Evolutionary conservation across 306 rosid species (phyloP).

Genomic region (Benincasa hispida): DNA sequence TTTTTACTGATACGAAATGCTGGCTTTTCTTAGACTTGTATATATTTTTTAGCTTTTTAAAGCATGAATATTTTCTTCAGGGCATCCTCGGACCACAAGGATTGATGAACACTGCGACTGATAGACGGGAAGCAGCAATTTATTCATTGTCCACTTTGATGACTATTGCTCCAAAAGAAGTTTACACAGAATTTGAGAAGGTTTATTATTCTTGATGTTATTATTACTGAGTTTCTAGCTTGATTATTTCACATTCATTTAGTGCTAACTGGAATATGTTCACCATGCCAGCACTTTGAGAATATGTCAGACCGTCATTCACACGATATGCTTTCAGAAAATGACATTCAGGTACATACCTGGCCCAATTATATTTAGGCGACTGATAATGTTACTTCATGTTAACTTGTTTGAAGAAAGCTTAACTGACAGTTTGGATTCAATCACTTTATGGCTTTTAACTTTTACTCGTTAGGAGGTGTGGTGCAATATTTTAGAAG

Average conservation of each 20-base stretch:
- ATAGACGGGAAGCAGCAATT: constrained; percentile 63
- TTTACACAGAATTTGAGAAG: constrained; percentile 69
- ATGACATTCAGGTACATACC: constrained; percentile 63
- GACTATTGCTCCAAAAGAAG: constrained; percentile 71
- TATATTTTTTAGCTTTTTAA: neutral
- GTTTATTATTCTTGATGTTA: constrained; percentile 21
- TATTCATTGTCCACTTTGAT: constrained; percentile 60
- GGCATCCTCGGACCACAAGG: constrained; percentile 57
- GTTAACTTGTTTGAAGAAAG: neutral
- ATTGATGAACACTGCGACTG: constrained; percentile 45
- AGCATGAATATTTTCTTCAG: constrained; percentile 22
- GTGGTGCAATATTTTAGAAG: neutral
- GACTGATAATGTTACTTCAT: neutral
- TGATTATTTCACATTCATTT: neutral
- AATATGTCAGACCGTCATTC: constrained; percentile 52
- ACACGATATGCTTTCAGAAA: constrained; percentile 66
- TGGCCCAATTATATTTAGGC: neutral
- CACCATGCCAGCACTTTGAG: constrained; percentile 56
- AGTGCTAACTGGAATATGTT: constrained; percentile 20
- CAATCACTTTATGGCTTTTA: neutral
- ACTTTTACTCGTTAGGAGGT: neutral
- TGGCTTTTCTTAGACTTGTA: neutral
- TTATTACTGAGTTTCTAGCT: constrained; percentile 2
- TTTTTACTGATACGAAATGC: neutral
- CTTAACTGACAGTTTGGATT: neutral